Evolutionary conservation across 768 basidiomycete genomes (phyloP).

Genomic region (Mycena kentingensis): DNA sequence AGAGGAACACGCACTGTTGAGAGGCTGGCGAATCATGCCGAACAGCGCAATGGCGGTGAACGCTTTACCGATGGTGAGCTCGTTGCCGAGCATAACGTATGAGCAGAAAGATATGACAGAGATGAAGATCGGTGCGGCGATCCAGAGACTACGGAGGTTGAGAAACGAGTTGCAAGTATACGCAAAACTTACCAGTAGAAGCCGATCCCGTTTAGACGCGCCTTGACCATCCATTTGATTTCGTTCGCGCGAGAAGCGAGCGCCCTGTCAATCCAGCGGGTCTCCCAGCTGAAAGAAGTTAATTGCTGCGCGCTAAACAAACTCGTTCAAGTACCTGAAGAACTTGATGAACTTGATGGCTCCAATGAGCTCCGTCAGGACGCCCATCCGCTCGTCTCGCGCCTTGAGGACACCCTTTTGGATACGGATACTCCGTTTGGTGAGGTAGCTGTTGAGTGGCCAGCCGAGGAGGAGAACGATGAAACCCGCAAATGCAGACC

Average conservation of each 20-base stretch:
- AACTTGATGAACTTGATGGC: conserved; percentile 45
- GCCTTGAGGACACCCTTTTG: conserved; percentile 64
- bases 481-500: conserved; percentile 77
- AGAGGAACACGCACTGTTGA: conserved; percentile 6
- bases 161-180: neutral
- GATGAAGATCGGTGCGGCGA: conserved; percentile 76
- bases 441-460: conserved; percentile 72
- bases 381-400: conserved; percentile 75
- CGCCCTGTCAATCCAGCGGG: conserved; percentile 68
- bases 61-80: conserved; percentile 77
- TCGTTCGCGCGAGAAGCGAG: conserved; percentile 67
- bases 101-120: conserved; percentile 79
- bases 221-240: conserved; percentile 75
- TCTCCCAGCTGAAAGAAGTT: conserved; percentile 82
- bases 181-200: conserved; percentile 39
- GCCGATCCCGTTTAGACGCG: conserved; percentile 58
- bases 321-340: conserved; percentile 36
- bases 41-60: conserved; percentile 91
- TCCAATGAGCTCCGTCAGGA: conserved; percentile 76
- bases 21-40: conserved; percentile 64
- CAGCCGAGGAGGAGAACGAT: conserved; percentile 62
- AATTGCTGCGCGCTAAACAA: conserved; percentile 61
- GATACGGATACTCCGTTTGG: conserved; percentile 63
- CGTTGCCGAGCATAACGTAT: conserved; percentile 72
- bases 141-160: conserved; percentile 46